A percentile compares a stretch with the other conserved stretches of the same genome.
These are phyloP conservation scores for Fusarium newnesense DNA, from an alignment of 2,329 filamentous ascomycete species.

Conservation along the genomic window DNA sequence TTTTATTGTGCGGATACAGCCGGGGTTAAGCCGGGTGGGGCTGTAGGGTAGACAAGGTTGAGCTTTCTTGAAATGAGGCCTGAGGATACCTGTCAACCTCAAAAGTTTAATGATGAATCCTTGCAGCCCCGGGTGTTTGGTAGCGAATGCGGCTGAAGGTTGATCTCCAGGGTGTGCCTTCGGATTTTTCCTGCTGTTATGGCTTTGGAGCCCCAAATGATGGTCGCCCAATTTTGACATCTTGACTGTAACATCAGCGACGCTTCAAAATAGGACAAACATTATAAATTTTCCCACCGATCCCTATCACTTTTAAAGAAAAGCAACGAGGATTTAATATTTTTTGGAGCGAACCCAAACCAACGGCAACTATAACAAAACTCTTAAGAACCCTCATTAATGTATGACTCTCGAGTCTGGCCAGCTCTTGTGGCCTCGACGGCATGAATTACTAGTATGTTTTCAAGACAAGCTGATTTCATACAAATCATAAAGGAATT, in stretches of 20 bases:
- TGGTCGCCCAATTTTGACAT: not conserved
- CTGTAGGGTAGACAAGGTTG: slow-evolving; percentile 14
- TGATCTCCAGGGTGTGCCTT: not conserved
- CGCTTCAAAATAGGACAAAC: too few relatives aligned
- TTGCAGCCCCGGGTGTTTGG: not conserved
- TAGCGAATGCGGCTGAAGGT: not conserved
- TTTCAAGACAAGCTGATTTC: not conserved
- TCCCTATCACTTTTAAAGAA: fast-evolving
- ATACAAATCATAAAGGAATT: too few relatives aligned
- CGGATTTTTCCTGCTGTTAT: not conserved
- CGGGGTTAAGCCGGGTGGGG: slow-evolving; percentile 16
- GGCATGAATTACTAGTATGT: fast-evolving
- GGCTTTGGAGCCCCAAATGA: too few relatives aligned
- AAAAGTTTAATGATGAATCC: not conserved
- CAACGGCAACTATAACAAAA: fast-evolving
- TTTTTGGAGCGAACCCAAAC: fast-evolving
- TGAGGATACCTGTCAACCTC: not conserved
- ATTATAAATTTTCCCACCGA: fast-evolving
- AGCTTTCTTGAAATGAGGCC: not conserved
- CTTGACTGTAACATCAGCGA: fast-evolving
- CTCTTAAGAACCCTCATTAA: too few relatives aligned
- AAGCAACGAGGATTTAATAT: fast-evolving
- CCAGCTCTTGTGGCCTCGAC: too few relatives aligned
- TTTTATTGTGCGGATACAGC: slow-evolving; percentile 24
- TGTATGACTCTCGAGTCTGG: not conserved